Conservation (phyloP, 345 rosid species). For the Salix purpurea region DNA sequence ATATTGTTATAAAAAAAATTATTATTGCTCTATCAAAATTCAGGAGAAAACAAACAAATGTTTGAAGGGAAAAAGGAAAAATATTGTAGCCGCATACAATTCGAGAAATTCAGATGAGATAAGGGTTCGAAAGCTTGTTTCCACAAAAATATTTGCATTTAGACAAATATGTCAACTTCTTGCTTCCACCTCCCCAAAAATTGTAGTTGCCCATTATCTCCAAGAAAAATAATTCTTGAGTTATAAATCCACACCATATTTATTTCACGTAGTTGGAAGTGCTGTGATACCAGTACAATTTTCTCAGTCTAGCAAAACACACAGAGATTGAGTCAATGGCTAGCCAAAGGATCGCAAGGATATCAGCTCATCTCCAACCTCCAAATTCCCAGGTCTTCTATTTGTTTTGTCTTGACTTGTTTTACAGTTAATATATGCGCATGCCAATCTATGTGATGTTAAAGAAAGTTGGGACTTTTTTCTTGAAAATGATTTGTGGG, state of each 20-base stretch:
- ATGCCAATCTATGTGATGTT: neutral
- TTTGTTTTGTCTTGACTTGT: slow-evolving; percentile 4
- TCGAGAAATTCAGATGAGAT: slow-evolving; percentile 36
- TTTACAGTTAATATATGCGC: neutral
- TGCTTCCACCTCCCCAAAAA: slow-evolving; percentile 32
- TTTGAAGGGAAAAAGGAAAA: neutral
- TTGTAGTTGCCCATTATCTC: slow-evolving; percentile 17
- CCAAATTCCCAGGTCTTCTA: slow-evolving; percentile 43
- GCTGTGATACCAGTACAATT: neutral
- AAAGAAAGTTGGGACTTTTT: too few species aligned
- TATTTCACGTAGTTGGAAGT: slow-evolving; percentile 5
- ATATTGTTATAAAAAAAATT: too few species aligned
- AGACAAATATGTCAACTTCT: slow-evolving; percentile 40
- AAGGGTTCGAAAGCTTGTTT: slow-evolving; percentile 38
- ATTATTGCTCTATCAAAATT: too few species aligned
- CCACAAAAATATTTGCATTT: slow-evolving; percentile 36
- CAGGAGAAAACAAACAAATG: too few species aligned
- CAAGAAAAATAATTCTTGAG: slow-evolving; percentile 6
- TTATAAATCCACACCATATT: slow-evolving; percentile 12
- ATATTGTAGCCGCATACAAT: slow-evolving; percentile 36
- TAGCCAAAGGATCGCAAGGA: slow-evolving; percentile 51
- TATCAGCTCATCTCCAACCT: slow-evolving; percentile 64
- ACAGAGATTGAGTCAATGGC: slow-evolving; percentile 51
- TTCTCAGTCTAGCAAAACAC: neutral
- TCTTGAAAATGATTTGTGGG: slow-evolving; percentile 3